These are phyloP conservation scores for Skeletonema potamos DNA, from an alignment of 108 stramenopile species.

Conservation along the genomic window DNA sequence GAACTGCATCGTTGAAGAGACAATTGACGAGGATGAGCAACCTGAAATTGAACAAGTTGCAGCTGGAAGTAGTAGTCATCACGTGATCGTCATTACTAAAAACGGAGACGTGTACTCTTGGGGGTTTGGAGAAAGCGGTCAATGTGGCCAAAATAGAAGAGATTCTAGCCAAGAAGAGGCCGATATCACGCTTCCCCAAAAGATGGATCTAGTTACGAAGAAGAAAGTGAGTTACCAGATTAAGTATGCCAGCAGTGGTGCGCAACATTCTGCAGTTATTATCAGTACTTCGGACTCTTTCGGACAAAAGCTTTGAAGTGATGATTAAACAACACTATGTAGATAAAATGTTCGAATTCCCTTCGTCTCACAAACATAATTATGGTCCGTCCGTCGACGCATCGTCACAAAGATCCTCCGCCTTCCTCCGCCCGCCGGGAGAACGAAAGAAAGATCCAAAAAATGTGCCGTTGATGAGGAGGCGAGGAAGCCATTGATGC, in stretches of 20 bases:
- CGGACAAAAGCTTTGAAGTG: no score
- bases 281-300: slow-evolving; percentile 17
- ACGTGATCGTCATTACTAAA: slow-evolving; percentile 66
- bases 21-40: slow-evolving; percentile 35
- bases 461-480: no score
- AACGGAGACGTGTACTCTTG: slow-evolving; percentile 85
- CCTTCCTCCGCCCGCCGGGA: no score
- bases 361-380: no score
- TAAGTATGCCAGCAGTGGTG: slow-evolving; percentile 52
- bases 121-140: slow-evolving; percentile 76
- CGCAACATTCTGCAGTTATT: slow-evolving; percentile 39
- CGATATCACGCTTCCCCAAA: slow-evolving; percentile 37
- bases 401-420: not conserved
- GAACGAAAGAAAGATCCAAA: no score
- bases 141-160: slow-evolving; percentile 58
- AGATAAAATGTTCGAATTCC: no score
- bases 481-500: no score
- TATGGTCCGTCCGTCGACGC: no score
- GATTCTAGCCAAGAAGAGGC: slow-evolving; percentile 23
- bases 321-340: no score
- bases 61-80: slow-evolving; percentile 53
- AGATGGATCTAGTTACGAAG: slow-evolving; percentile 29
- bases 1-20: slow-evolving; percentile 34
- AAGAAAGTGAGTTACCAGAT: slow-evolving; percentile 30
- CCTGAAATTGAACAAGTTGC: slow-evolving; percentile 51